Base-by-base conservation (phyloP, 257 asterid species). In the Petunia secreta region DNA sequence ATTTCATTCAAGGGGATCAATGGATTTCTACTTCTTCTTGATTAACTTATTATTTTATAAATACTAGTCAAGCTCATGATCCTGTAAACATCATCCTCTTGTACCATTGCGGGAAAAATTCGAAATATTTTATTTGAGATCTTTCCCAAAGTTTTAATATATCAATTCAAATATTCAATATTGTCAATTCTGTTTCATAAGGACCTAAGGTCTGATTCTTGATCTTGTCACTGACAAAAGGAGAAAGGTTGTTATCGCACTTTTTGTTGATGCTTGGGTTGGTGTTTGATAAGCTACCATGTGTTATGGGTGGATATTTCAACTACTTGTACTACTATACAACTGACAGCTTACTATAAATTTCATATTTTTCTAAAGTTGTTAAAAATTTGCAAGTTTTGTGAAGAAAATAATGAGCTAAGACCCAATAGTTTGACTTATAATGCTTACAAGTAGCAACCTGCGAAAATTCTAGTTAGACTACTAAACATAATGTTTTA, bases 1-100 rank as follows among this genome's bases (percentile, higher is more conserved):
- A 80, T 62, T 84, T 84, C 68, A 84, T 84, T 59, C 84, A 84
- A 43, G 87, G 82, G 13, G 80, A 67, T 60, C 64, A 76, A 36
- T 84, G 84, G 87, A 84, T 84, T 58, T 58, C 73, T 10, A 63
- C 55, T n/a, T 38, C 80, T 14, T 63, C 65, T 25, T 81, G 65
- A 81, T 75, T 81, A 36, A 38, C 2, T 4, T 40, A n/a, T 34
- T 16, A 46, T 34, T 41, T 48, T 71, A 25, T 25, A 71, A 16
- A 15, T 69, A 46, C 2, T 8, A 69, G 40, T 69, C 1, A 44
- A 69, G 41, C 58, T 69, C 57, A 25, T 37, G 11, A 11, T 63
- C 71, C 46, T 62, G 41, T 62, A 5, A 64, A 10, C 25, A 65
- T 39, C 10, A 71, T 4, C 40, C 39, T 43, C 40, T 44, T 68